Evolutionary conservation across 2,329 filamentous ascomycete genomes (phyloP).

Genomic region (Penicillium paneum): DNA sequence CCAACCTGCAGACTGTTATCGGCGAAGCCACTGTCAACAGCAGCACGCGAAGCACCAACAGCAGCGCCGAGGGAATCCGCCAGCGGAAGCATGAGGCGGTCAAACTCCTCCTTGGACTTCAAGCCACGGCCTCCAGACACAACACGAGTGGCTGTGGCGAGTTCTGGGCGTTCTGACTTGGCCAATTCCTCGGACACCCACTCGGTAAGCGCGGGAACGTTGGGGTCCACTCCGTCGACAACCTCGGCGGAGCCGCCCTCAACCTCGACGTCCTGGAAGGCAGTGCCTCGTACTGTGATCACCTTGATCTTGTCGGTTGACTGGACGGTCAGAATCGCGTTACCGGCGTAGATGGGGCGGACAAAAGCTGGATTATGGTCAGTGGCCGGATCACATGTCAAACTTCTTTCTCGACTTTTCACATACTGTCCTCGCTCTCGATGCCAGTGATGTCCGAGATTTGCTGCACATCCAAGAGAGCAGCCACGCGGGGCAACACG

Average conservation of each 20-base stretch:
- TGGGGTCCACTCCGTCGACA: slow-evolving; percentile 80
- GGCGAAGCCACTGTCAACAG: slow-evolving; percentile 94
- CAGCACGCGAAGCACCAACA: slow-evolving; percentile 89
- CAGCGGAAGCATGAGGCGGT: slow-evolving; percentile 84
- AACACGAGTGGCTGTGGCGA: slow-evolving; percentile 82
- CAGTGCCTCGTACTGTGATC: slow-evolving; percentile 87
- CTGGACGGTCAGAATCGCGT: slow-evolving; percentile 94
- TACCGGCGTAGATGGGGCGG: slow-evolving; percentile 94
- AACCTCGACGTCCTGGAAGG: slow-evolving; percentile 72
- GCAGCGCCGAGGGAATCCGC: slow-evolving; percentile 93
- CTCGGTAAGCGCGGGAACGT: slow-evolving; percentile 68
- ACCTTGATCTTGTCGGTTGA: slow-evolving; percentile 82
- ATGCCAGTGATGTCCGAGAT: slow-evolving; percentile 87
- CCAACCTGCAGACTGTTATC: slow-evolving; percentile 98
- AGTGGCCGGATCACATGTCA: slow-evolving; percentile 22
- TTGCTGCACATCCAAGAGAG: slow-evolving; percentile 86
- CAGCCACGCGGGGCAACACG: slow-evolving; percentile 84
- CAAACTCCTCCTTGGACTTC: slow-evolving; percentile 98
- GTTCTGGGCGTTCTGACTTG: slow-evolving; percentile 89
- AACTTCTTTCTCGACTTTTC: not conserved
- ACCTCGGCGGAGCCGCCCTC: slow-evolving; percentile 72
- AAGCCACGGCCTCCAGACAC: slow-evolving; percentile 91
- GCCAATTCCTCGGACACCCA: slow-evolving; percentile 93
- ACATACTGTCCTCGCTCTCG: slow-evolving; percentile 76
- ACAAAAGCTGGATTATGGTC: slow-evolving; percentile 65